Conservation (phyloP, 1,284 basidiomycete genomes). For the Leccinum angustisporum region DNA sequence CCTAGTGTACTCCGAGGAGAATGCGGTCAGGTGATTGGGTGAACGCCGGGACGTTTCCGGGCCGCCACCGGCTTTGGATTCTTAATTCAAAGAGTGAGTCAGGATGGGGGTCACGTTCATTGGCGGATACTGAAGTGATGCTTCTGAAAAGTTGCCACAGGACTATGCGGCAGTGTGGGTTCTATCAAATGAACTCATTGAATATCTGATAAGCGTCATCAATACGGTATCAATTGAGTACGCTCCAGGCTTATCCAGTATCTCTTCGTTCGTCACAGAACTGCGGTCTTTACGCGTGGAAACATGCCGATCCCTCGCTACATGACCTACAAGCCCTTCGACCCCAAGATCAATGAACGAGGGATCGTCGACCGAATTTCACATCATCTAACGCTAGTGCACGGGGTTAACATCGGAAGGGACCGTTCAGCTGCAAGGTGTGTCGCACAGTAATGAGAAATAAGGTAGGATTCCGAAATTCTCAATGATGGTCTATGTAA, state of each 20-base stretch:
- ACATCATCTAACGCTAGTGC: background rate
- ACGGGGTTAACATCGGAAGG: background rate
- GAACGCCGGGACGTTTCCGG: background rate
- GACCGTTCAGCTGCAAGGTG: background rate
- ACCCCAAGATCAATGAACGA: background rate
- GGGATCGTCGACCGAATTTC: background rate
- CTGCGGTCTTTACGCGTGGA: background rate
- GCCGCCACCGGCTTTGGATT: background rate
- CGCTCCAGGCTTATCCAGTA: background rate
- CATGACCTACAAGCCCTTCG: background rate
- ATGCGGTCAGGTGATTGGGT: background rate
- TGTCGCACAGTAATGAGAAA: background rate
- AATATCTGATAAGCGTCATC: background rate
- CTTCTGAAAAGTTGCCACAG: background rate
- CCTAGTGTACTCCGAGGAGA: background rate
- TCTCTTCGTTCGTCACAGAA: background rate
- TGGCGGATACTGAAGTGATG: background rate
- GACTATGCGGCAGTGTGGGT: background rate
- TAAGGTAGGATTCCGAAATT: background rate
- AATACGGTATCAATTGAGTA: background rate
- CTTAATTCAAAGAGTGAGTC: background rate
- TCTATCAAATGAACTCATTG: background rate
- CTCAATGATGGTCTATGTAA: background rate
- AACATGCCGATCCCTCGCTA: background rate
- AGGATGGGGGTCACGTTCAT: background rate